These are phyloP conservation scores for Colletotrichum tofieldiae DNA, from an alignment of 2,329 filamentous ascomycete genomes.

Conservation along the genomic window DNA sequence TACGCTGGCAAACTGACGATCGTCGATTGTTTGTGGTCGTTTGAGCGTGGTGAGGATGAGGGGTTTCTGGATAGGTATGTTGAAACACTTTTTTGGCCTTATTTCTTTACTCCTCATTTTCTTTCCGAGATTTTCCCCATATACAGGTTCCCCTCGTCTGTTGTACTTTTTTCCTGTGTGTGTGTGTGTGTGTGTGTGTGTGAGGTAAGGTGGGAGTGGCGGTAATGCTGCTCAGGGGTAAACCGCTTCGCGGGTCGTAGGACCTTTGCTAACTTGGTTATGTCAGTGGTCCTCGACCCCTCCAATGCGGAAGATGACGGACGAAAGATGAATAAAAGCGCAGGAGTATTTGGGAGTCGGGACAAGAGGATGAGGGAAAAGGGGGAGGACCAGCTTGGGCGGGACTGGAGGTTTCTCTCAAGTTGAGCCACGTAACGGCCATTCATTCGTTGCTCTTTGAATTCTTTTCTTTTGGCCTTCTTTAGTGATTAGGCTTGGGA, in stretches of 20 bases:
- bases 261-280: conserved; percentile 33
- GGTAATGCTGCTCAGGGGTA: conserved; percentile 28
- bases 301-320: conserved; percentile 3
- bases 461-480: conserved; percentile 17
- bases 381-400: conserved; percentile 18
- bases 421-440: conserved; percentile 43
- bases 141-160: background rate
- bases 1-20: conserved; percentile 53
- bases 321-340: conserved; percentile 1
- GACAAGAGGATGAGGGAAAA: conserved; percentile 5
- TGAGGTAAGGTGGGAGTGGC: conserved; percentile 9
- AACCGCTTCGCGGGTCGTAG: conserved; percentile 3
- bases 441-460: conserved; percentile 38
- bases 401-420: conserved; percentile 39
- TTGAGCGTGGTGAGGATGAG: conserved; percentile 6
- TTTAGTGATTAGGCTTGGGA: conserved; percentile 17
- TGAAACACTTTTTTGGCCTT: conserved; percentile 7
- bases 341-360: conserved; percentile 7
- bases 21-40: conserved; percentile 24
- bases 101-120: conserved; percentile 6
- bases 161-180: background rate
- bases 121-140: conserved; percentile 10
- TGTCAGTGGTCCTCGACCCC: conserved; percentile 28
- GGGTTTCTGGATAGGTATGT: conserved; percentile 31
- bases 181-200: background rate